These are phyloP conservation scores for Cylindrotheca fusiformis DNA, from an alignment of 108 stramenopile species.

Conservation along the genomic window DNA sequence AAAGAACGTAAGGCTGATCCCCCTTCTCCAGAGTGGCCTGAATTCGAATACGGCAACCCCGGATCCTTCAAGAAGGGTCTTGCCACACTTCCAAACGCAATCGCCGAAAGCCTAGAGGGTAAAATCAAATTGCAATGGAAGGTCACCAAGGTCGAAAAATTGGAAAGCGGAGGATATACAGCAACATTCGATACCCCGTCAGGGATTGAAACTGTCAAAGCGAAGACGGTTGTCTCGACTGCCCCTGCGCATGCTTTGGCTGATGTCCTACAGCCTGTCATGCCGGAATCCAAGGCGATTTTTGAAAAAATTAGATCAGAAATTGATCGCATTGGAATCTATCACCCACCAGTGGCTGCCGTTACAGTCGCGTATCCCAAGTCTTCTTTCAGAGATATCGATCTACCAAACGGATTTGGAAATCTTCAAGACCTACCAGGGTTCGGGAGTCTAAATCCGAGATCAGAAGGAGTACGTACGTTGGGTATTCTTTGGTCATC, in stretches of 20 bases:
- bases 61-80: conserved; percentile 87
- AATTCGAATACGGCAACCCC: conserved; percentile 84
- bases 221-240: conserved; percentile 78
- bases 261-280: conserved; percentile 52
- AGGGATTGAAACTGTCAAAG: conserved; percentile 43
- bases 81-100: conserved; percentile 81
- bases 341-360: conserved; percentile 92
- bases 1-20: conserved; percentile 80
- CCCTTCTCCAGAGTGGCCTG: conserved; percentile 69
- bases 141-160: conserved; percentile 48
- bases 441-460: conserved; percentile 91
- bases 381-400: conserved; percentile 80
- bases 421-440: conserved; percentile 77
- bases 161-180: conserved; percentile 41
- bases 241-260: conserved; percentile 78
- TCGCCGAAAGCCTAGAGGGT: conserved; percentile 51
- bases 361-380: conserved; percentile 94
- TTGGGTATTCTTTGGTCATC: conserved; percentile 94
- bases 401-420: conserved; percentile 76
- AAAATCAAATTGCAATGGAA: conserved; percentile 74
- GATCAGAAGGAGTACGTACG: conserved; percentile 82
- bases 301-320: conserved; percentile 59
- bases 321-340: conserved; percentile 66
- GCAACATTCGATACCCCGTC: conserved; percentile 77
- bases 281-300: conserved; percentile 76